These are phyloP conservation scores for Boletus rex-veris DNA, from an alignment of 768 basidiomycete genomes.

Conservation along the genomic window DNA sequence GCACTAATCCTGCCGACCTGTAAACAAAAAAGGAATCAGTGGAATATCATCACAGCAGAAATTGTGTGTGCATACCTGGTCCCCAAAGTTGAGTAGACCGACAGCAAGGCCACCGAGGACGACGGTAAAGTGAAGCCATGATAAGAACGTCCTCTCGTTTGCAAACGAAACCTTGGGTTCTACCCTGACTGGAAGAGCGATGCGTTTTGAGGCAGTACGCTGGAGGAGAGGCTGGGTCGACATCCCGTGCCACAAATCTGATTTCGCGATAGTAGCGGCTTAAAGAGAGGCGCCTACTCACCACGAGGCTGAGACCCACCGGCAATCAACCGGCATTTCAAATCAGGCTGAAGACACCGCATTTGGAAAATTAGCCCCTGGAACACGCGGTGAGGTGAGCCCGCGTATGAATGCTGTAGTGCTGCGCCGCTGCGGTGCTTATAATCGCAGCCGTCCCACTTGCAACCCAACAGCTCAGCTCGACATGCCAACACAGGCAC, in stretches of 20 bases:
- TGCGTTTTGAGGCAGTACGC: conserved; percentile 89
- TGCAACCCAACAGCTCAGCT: background rate
- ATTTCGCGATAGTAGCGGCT: background rate
- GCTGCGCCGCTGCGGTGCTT: background rate
- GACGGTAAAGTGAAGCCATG: conserved; percentile 98
- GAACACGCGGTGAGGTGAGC: background rate
- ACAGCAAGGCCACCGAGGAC: conserved; percentile 95
- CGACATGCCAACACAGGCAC: conserved; percentile 2
- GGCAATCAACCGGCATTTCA: conserved; percentile 15
- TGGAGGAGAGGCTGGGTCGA: conserved; percentile 97
- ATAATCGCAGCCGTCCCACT: conserved; percentile 1
- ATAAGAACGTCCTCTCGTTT: conserved; percentile 93
- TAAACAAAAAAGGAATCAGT: background rate
- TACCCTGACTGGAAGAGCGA: conserved; percentile 91
- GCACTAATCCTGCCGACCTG: conserved; percentile 95
- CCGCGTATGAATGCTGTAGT: too few species aligned
- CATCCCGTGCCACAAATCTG: conserved; percentile 45
- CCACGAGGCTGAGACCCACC: background rate
- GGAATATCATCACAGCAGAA: background rate
- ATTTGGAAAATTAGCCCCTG: conserved; percentile 23
- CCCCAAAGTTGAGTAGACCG: conserved; percentile 96
- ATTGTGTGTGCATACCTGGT: conserved; percentile 53
- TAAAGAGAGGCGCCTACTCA: background rate
- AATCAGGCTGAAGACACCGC: background rate
- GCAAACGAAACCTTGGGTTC: conserved; percentile 96